phyloP scores from a whole-genome alignment of 2,329 filamentous ascomycete species.

The Phyllosticta paracitricarpa region DNA sequence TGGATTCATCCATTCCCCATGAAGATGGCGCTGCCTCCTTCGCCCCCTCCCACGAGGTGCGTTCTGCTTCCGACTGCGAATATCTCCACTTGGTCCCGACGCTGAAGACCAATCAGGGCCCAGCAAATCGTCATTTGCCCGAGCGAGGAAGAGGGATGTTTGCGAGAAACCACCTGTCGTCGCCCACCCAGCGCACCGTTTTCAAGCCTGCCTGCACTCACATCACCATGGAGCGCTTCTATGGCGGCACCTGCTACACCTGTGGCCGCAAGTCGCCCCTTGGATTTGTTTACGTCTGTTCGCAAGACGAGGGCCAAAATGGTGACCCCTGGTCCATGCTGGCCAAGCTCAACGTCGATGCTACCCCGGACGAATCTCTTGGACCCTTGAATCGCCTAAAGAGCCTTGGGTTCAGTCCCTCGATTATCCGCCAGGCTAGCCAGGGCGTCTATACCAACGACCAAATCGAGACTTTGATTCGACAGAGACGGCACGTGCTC shows the following conservation, averaged over 20 bases:
- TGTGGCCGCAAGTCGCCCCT: constrained; percentile 49
- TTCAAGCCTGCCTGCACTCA: constrained; percentile 48
- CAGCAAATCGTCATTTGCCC: neutral
- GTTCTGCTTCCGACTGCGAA: neutral
- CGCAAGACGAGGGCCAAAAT: constrained; percentile 44
- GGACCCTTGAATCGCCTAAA: constrained; percentile 10
- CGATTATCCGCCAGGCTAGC: constrained; percentile 25
- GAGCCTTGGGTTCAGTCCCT: constrained; percentile 21
- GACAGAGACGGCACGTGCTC: constrained; percentile 22
- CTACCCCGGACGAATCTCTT: constrained; percentile 14
- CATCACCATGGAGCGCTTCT: constrained; percentile 56
- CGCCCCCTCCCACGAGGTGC: neutral
- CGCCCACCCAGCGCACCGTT: neutral
- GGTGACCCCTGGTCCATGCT: constrained; percentile 4
- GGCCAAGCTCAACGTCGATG: neutral
- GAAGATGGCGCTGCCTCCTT: neutral
- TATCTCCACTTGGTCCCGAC: neutral
- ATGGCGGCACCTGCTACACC: constrained; percentile 46
- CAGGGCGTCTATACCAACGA: constrained; percentile 22
- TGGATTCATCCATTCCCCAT: neutral
- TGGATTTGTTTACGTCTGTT: constrained; percentile 67
- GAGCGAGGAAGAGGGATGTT: neutral
- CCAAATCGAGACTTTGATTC: constrained; percentile 23
- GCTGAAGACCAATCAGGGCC: neutral
- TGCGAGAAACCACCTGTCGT: neutral